phyloP scores from a whole-genome alignment of 1,284 basidiomycete species.

The Porphyrellus sp. region DNA sequence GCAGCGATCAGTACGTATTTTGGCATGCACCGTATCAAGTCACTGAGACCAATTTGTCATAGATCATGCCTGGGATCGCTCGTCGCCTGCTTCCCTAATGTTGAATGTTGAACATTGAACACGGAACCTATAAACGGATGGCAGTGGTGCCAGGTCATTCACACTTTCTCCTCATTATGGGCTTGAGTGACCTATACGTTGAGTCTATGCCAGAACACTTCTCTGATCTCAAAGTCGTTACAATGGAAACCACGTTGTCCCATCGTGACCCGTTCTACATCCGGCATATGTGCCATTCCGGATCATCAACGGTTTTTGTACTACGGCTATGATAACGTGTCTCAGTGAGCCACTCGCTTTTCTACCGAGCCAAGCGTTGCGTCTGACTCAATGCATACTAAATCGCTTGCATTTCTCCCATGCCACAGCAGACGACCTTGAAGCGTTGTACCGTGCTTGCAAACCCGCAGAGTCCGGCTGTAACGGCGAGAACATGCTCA shows the following conservation, averaged over 20 bases:
- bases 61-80: too few species aligned
- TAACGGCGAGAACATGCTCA: slow-evolving; percentile 5
- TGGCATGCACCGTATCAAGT: too few species aligned
- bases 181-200: too few species aligned
- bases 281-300: slow-evolving; percentile 3
- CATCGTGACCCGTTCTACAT: slow-evolving; percentile 2
- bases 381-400: neutral
- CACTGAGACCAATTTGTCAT: too few species aligned
- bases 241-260: neutral
- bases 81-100: too few species aligned
- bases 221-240: neutral
- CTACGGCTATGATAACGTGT: neutral
- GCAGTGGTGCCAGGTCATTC: too few species aligned
- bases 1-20: too few species aligned
- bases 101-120: too few species aligned
- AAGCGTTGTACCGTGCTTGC: slow-evolving; percentile 9
- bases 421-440: neutral
- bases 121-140: too few species aligned
- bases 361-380: too few species aligned
- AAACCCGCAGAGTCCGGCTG: slow-evolving; percentile 16
- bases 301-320: slow-evolving; percentile 10
- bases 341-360: neutral
- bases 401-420: slow-evolving; percentile 13
- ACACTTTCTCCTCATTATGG: neutral
- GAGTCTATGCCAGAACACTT: neutral